Percentiles rank a stretch among this genome's conserved stretches.
Evolutionary conservation across 2,329 filamentous ascomycete species (phyloP).

Genomic region (Mycosphaerelloides madeirae): DNA sequence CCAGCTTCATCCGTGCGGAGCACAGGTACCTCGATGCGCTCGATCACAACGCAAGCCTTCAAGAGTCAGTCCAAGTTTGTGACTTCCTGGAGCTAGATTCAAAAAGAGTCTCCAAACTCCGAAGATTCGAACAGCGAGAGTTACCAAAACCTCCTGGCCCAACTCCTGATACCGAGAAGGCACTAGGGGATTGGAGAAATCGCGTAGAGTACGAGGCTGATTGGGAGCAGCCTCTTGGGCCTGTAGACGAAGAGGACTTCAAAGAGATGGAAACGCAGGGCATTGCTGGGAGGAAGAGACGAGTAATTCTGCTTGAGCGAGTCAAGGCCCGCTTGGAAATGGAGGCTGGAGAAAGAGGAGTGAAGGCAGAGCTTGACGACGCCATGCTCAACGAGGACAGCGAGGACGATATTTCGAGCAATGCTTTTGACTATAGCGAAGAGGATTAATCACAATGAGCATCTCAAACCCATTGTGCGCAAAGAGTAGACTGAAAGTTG

Average conservation of each 20-base stretch:
- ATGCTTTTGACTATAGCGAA: too few relatives aligned
- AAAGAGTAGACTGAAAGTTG: too few relatives aligned
- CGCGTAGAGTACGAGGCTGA: slow-evolving; percentile 43
- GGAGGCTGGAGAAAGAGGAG: not conserved
- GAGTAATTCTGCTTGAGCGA: not conserved
- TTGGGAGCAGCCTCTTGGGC: slow-evolving; percentile 42
- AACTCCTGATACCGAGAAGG: slow-evolving; percentile 13
- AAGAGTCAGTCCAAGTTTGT: slow-evolving; percentile 46
- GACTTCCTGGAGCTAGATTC: slow-evolving; percentile 35
- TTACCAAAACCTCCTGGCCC: slow-evolving; percentile 15
- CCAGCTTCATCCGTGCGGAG: slow-evolving; percentile 27
- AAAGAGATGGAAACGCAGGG: slow-evolving; percentile 7
- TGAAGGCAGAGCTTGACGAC: too few relatives aligned
- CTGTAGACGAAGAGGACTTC: slow-evolving; percentile 9
- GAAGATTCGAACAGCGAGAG: slow-evolving; percentile 11
- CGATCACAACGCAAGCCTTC: slow-evolving; percentile 42
- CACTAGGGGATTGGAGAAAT: slow-evolving; percentile 44
- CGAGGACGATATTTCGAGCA: too few relatives aligned
- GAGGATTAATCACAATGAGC: too few relatives aligned
- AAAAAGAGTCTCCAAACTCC: slow-evolving; percentile 8
- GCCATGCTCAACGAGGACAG: too few relatives aligned
- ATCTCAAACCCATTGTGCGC: too few relatives aligned
- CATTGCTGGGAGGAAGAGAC: not conserved
- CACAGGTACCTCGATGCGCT: slow-evolving; percentile 44
- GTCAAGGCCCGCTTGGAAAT: not conserved